phyloP scores from a whole-genome alignment of 2,329 filamentous ascomycete genomes.

The Hymenoscyphus scutula region DNA sequence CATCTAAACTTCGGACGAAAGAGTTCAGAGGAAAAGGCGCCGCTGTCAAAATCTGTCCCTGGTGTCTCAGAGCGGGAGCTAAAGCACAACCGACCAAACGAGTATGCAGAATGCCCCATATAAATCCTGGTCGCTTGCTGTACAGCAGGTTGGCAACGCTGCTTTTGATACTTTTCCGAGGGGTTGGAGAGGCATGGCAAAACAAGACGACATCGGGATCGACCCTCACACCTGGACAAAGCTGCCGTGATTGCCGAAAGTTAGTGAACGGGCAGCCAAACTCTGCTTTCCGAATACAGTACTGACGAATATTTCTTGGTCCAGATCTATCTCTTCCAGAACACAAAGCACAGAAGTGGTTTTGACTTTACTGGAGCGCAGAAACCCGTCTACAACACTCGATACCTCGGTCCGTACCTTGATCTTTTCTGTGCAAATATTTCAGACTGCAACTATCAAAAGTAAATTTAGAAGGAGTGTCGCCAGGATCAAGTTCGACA shows the following conservation, averaged over 20 bases:
- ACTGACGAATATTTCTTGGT: not conserved
- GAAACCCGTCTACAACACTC: not conserved
- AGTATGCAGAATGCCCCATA: not conserved
- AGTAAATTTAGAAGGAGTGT: constrained; percentile 1
- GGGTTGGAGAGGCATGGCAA: not conserved
- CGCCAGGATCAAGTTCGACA: not conserved
- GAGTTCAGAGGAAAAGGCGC: not conserved
- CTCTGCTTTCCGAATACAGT: not conserved
- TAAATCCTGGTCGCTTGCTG: not conserved
- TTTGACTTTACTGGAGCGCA: too few species aligned
- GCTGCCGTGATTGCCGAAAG: not conserved
- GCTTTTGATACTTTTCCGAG: not conserved
- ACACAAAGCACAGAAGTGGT: too few species aligned
- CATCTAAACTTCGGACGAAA: constrained; percentile 1
- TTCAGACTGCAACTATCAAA: not conserved
- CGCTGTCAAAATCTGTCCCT: constrained; percentile 4
- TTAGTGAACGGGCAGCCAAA: not conserved
- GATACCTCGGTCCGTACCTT: not conserved
- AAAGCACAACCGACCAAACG: not conserved
- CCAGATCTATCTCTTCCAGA: not conserved
- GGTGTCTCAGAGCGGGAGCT: constrained; percentile 9
- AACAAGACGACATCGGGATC: not conserved
- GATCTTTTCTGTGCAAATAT: not conserved
- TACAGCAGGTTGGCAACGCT: not conserved
- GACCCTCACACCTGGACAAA: not conserved